These are phyloP conservation scores for Penicillium italicum DNA, from an alignment of 2,329 filamentous ascomycete species.

Conservation along the genomic window DNA sequence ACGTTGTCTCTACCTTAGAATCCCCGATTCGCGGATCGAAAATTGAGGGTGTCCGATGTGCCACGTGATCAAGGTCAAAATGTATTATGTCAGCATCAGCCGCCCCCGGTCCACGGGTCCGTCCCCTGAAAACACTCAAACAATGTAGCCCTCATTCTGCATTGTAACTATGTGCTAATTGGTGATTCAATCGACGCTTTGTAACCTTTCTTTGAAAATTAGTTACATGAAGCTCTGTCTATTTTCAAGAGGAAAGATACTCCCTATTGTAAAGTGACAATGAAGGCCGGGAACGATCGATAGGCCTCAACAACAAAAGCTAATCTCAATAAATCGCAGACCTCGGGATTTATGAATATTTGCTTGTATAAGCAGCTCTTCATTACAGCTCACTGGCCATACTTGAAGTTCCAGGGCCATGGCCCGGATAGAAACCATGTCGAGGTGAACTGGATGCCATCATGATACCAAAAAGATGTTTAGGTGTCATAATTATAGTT, in stretches of 20 bases:
- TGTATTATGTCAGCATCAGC: neutral
- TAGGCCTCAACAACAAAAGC: neutral
- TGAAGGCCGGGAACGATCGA: neutral
- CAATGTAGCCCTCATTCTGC: no score
- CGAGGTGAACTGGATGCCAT: neutral
- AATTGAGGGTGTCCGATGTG: constrained; percentile 23
- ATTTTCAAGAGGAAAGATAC: neutral
- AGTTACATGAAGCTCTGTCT: neutral
- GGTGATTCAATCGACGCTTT: neutral
- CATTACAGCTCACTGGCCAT: no score
- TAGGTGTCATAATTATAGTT: neutral
- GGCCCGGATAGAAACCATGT: no score
- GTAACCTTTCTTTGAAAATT: no score
- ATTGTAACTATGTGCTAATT: neutral
- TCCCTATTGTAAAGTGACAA: neutral
- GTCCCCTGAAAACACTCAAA: no score
- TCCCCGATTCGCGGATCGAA: constrained; percentile 21
- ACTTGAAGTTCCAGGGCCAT: neutral
- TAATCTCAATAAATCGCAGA: neutral
- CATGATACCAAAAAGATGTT: neutral
- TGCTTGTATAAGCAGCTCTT: neutral
- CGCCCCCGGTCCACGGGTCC: no score
- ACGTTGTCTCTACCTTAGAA: constrained; percentile 17
- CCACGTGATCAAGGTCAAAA: constrained; percentile 16
- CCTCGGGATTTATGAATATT: no score